Base-by-base conservation (phyloP, 805 yeast genomes). In the Zygotorulaspora danielsina region DNA sequence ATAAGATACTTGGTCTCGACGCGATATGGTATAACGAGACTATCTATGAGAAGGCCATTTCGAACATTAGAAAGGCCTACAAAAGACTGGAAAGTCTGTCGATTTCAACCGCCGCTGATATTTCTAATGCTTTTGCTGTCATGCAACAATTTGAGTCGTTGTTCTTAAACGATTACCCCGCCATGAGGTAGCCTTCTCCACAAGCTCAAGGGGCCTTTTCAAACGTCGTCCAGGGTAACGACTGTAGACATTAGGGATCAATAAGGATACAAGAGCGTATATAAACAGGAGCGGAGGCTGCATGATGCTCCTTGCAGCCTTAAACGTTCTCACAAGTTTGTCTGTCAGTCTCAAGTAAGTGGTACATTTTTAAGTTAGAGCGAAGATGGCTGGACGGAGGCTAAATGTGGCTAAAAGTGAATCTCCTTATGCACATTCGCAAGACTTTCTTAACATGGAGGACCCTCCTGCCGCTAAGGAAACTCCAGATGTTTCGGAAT, bases 401-500 rank as follows among this genome's bases (percentile, higher is more conserved):
- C 27, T 40, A 20, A 31, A 38, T 34, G 24, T 36, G 9, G 35
- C 22, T 2, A 33, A 30, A 11, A 39, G 26, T 18, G 18, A 34
- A 13, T 34, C 39, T 5, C 17, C 41, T 10, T 34, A 36, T 29
- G 35, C 42, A 8, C 34, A 39, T 17, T 44, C 50, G 18, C 41
- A 41, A 25, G 55, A 51, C 34, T 54, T 49, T 25, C 34, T 53
- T 15, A 40, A 48, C 19, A 16, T 54, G 15, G 54, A 52, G 12
- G 48, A 47, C n/a, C 48, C 59, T 18, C 59, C 59, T 7, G 39
- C 45, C 9, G 49, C 55, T 5, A 35, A 48, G 32, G 51, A 43
- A 30, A 46, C 53, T 7, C 46, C 48, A 21, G 40, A 41, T 26
- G 41, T 43, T 6, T 39, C 40, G 21, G 48, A 35, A 12, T 34